Evolutionary conservation across 257 asterid species (phyloP), one percentile per base, ranked within the genome.

Genomic region (Solanum dulcamara): DNA sequence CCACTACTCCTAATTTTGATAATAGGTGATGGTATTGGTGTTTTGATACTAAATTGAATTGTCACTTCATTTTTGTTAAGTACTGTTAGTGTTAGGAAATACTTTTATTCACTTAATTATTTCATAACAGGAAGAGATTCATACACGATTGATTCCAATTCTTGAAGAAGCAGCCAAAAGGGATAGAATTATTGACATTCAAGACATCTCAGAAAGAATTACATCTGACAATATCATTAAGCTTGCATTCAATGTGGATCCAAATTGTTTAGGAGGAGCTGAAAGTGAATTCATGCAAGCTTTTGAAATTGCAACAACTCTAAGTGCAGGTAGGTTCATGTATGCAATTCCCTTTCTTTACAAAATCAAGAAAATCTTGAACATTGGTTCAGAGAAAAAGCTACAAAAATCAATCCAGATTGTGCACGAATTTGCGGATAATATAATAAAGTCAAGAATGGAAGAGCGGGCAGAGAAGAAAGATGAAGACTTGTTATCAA

Each of bases 181-280:
- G 1, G 67, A 32, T 35, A 77, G 72, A 18, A 86, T 81, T 26
- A 46, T 95, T 87, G 99, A 96, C 87, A 20, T 93, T 14, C 99
- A 96, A 82, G 95, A 96, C 80, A 85, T 90, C 48, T 93, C 94
- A 35, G 98, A 95, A 32, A 85, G 98, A 11, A 94, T 96, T 81
- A 94, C 99, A 3, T 96, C 94, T 85, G 98, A 94, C 26, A 94
- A 96, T 9, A 90, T 96, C 1, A 93, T 96, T 80, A 94, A 94
- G 67, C 89, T 96, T 3, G 95, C 97, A 4, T 95, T 96, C 60
- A 92, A 94, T 48, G 91, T 93, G 1, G 98, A 96, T 84, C 97
- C 99, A 2, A 92, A 91, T 80, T 94, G 98, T 53, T 85, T 96
- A 15, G 93, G 89, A 9, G 98, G 94, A 15, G 97, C 95, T 77